Conservation (phyloP, 371 early-diverging fungal genomes). For the Actinomortierella ambigua region DNA sequence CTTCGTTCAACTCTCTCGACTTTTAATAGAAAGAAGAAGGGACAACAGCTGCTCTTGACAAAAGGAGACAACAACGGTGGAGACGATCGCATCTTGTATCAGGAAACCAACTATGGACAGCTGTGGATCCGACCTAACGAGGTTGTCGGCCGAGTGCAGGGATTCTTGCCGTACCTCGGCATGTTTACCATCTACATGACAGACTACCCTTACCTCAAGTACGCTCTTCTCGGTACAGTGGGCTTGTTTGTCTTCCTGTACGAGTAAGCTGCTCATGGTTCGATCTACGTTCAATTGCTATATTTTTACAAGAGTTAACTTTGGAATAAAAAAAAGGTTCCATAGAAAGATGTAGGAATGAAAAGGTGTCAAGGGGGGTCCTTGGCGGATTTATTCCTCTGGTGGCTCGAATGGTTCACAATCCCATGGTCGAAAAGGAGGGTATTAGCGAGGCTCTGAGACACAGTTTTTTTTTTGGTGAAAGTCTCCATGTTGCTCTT, state of each 20-base stretch:
- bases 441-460: no score
- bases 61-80: constrained; percentile 98
- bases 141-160: constrained; percentile 89
- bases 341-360: no score
- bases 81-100: constrained; percentile 95
- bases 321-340: no score
- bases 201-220: constrained; percentile 92
- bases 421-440: no score
- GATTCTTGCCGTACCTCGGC: constrained; percentile 93
- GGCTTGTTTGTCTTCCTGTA: constrained; percentile 70
- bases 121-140: constrained; percentile 90
- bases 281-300: no score
- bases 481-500: no score
- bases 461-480: no score
- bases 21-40: constrained; percentile 56
- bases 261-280: no score
- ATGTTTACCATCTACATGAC: constrained; percentile 97
- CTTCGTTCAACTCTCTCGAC: not conserved
- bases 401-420: no score
- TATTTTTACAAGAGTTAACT: no score
- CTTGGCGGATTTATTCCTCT: no score
- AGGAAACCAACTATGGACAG: constrained; percentile 69
- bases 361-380: no score
- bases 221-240: constrained; percentile 76
- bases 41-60: constrained; percentile 87